Conservation (phyloP, 495 filamentous ascomycete genomes). For the Monascus purpureus region DNA sequence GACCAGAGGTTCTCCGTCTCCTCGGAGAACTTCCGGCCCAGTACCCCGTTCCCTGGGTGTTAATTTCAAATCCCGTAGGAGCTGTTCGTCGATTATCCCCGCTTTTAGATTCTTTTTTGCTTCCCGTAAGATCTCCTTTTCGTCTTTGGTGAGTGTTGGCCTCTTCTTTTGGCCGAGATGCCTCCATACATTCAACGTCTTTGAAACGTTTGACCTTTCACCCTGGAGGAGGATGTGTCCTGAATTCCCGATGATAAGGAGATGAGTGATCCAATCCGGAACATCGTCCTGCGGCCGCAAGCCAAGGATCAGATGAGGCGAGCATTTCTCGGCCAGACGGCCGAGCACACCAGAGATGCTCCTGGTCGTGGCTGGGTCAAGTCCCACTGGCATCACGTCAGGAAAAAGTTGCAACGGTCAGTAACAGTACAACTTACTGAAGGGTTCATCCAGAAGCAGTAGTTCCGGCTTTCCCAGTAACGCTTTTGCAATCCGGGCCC, state of each 20-base stretch:
- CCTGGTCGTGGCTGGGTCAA: constrained; percentile 67
- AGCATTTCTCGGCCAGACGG: constrained; percentile 43
- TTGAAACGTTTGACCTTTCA: constrained; percentile 5
- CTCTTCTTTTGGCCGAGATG: not conserved
- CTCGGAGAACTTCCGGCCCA: not conserved
- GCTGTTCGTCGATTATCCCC: constrained; percentile 16
- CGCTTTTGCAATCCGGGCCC: constrained; percentile 77
- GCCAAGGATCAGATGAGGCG: constrained; percentile 60
- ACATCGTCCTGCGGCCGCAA: constrained; percentile 73
- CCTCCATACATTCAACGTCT: constrained; percentile 16
- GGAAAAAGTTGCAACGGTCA: too few species aligned
- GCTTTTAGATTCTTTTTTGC: constrained; percentile 7
- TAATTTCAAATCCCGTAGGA: constrained; percentile 16
- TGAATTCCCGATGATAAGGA: constrained; percentile 50
- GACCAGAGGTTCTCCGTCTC: constrained; percentile 49
- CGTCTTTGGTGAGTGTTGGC: not conserved
- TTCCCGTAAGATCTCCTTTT: constrained; percentile 3
- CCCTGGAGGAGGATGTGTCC: constrained; percentile 38
- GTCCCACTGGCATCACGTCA: constrained; percentile 54
- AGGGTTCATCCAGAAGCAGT: constrained; percentile 82
- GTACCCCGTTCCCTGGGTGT: not conserved
- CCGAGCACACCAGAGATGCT: constrained; percentile 56
- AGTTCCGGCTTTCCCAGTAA: constrained; percentile 66
- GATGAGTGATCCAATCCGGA: constrained; percentile 80
- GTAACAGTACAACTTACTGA: constrained; percentile 49